Percentiles rank a stretch among this genome's conserved stretches.
Evolutionary conservation across 495 filamentous ascomycete genomes (phyloP).

Genomic region (Aspergillus diversus): DNA sequence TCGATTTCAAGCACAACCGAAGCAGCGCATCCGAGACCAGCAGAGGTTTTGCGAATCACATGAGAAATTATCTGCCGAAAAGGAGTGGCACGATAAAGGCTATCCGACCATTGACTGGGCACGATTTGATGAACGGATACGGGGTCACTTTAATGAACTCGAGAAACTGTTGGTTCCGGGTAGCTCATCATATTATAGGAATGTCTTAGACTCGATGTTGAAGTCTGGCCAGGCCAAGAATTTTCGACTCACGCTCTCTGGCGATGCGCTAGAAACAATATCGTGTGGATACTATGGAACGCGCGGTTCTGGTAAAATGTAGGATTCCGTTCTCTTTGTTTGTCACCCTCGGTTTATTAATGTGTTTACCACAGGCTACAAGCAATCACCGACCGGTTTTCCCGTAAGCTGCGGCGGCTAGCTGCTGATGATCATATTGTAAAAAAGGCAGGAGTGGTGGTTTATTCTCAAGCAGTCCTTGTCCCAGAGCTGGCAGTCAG

Average conservation of each 20-base stretch:
- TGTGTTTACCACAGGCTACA: conserved; percentile 50
- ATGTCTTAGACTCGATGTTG: conserved; percentile 60
- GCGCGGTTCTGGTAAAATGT: conserved; percentile 71
- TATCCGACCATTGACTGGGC: conserved; percentile 86
- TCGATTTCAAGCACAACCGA: conserved; percentile 47
- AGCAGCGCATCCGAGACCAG: conserved; percentile 64
- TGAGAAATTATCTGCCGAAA: conserved; percentile 57
- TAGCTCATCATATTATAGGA: conserved; percentile 62
- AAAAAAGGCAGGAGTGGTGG: conserved; percentile 67
- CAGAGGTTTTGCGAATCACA: conserved; percentile 74
- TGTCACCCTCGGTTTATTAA: conserved; percentile 6
- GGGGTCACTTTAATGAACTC: conserved; percentile 56
- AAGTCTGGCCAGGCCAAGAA: conserved; percentile 64
- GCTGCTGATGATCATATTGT: conserved; percentile 70
- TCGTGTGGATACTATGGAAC: conserved; percentile 87
- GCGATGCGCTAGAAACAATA: conserved; percentile 45
- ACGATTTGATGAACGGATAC: conserved; percentile 64
- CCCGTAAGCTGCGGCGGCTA: conserved; percentile 62
- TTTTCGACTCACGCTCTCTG: conserved; percentile 51
- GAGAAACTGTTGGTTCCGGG: conserved; percentile 61
- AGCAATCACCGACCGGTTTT: conserved; percentile 64
- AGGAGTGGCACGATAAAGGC: conserved; percentile 62
- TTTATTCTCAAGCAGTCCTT: conserved; percentile 81
- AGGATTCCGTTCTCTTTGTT: conserved; percentile 23
- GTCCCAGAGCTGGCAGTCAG: conserved; percentile 80